Conservation (phyloP, 2,329 filamentous ascomycete genomes). For the Pyrenophora graminea region DNA sequence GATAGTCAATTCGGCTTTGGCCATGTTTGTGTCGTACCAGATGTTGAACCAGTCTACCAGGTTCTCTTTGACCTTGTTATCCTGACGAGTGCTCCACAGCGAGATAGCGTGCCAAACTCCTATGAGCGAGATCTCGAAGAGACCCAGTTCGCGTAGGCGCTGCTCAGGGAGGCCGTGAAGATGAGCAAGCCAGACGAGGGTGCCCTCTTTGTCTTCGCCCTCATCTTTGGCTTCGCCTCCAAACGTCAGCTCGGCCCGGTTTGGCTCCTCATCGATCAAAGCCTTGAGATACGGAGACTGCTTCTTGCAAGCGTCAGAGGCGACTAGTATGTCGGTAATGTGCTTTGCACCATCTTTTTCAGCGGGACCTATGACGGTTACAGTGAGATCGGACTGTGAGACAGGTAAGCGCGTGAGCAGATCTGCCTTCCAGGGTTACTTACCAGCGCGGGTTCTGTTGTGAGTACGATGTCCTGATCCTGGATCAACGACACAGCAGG, state of each 20-base stretch:
- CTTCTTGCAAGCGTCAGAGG: slow-evolving; percentile 5
- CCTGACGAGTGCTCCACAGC: slow-evolving; percentile 9
- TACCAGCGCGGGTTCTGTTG: slow-evolving; percentile 2
- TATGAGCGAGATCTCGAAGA: slow-evolving; percentile 16
- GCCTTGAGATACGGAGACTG: slow-evolving; percentile 10
- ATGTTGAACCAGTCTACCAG: slow-evolving; percentile 17
- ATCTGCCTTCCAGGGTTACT: background rate
- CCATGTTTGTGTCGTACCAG: slow-evolving; percentile 14
- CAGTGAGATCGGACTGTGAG: slow-evolving; percentile 9
- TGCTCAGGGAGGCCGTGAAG: slow-evolving; percentile 15
- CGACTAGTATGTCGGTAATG: slow-evolving; percentile 18
- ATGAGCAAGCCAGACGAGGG: slow-evolving; percentile 15
- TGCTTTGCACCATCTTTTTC: slow-evolving; percentile 11
- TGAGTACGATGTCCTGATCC: slow-evolving; percentile 15
- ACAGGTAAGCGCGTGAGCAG: background rate
- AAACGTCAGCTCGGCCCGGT: slow-evolving; percentile 15
- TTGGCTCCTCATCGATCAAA: slow-evolving; percentile 4
- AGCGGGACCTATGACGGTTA: slow-evolving; percentile 13
- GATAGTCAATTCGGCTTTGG: slow-evolving; percentile 1
- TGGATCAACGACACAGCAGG: slow-evolving; percentile 5
- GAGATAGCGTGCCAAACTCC: slow-evolving; percentile 19
- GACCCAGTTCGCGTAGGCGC: slow-evolving; percentile 13
- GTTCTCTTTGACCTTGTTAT: slow-evolving; percentile 3
- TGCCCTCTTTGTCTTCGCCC: slow-evolving; percentile 15
- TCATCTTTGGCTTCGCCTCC: slow-evolving; percentile 11